Percentiles rank a stretch among this genome's conserved stretches.
These are phyloP conservation scores for Lactarius hengduanensis DNA, from an alignment of 768 basidiomycete species.

Conservation along the genomic window DNA sequence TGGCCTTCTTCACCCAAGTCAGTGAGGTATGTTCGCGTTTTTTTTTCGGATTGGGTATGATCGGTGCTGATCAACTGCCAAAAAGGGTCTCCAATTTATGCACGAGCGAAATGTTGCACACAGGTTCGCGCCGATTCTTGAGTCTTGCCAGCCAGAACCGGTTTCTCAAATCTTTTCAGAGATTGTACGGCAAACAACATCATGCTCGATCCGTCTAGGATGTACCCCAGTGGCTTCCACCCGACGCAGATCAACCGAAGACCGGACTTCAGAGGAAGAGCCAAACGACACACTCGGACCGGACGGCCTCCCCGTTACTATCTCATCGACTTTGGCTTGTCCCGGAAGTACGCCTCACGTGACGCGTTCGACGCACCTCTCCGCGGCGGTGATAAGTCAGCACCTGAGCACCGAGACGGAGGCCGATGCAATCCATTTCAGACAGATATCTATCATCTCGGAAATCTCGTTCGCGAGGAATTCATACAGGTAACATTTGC, in stretches of 20 bases:
- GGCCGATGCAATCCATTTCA: constrained; percentile 30
- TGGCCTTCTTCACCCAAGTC: constrained; percentile 32
- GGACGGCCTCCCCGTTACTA: constrained; percentile 32
- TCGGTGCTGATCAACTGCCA: background rate
- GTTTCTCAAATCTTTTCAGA: background rate
- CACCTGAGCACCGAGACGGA: constrained; percentile 31
- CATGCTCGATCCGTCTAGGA: constrained; percentile 21
- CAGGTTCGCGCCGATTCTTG: constrained; percentile 15
- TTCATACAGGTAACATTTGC: constrained; percentile 27
- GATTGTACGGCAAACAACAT: constrained; percentile 23
- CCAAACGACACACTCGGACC: constrained; percentile 31
- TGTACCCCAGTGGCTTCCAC: constrained; percentile 23
- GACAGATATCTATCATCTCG: constrained; percentile 33
- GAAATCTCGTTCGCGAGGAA: constrained; percentile 29
- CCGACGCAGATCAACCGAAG: constrained; percentile 14
- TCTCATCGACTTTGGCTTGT: constrained; percentile 36
- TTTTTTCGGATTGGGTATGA: too few relatives aligned
- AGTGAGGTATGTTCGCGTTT: constrained; percentile 27
- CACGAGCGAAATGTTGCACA: constrained; percentile 30
- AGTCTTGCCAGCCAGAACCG: background rate
- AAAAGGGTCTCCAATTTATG: constrained; percentile 32
- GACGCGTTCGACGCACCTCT: constrained; percentile 28
- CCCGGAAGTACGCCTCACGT: constrained; percentile 28
- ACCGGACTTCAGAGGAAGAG: constrained; percentile 16
- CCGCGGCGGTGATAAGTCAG: constrained; percentile 31